Evolutionary conservation across 2,329 filamentous ascomycete genomes (phyloP).

Genomic region (Monosporascus cannonballus): DNA sequence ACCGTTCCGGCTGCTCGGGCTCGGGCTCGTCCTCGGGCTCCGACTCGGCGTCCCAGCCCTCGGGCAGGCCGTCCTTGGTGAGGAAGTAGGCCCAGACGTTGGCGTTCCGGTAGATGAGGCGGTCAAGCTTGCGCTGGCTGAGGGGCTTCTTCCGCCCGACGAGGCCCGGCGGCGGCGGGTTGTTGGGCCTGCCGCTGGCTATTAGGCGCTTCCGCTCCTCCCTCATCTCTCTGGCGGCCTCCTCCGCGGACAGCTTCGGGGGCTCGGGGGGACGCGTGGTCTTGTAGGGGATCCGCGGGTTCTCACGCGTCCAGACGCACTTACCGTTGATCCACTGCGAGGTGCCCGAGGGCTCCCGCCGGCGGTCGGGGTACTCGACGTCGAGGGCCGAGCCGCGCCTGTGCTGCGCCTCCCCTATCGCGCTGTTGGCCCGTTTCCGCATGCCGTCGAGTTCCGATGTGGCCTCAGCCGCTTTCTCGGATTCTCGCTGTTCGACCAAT

Average conservation of each 20-base stretch:
- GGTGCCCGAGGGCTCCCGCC: background rate
- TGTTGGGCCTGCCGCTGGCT: no score
- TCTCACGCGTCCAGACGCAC: constrained; percentile 5
- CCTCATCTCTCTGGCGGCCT: constrained; percentile 2
- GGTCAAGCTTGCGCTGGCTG: no score
- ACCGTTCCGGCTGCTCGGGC: background rate
- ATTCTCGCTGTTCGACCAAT: constrained; percentile 12
- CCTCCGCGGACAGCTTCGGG: background rate
- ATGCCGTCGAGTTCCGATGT: background rate
- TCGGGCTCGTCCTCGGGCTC: background rate
- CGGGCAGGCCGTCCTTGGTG: no score
- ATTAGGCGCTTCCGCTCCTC: background rate
- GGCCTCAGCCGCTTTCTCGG: background rate
- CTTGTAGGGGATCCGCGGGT: background rate
- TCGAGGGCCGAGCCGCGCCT: background rate
- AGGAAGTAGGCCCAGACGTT: no score
- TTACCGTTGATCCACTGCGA: constrained; percentile 8
- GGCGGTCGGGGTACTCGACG: background rate
- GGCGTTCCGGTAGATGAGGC: no score
- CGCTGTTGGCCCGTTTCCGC: background rate
- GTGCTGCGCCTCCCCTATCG: background rate
- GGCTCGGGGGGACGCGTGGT: background rate
- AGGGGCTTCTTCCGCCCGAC: no score
- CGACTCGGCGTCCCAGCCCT: background rate
- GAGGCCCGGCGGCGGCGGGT: no score